Percentiles rank a stretch among this genome's conserved stretches.
These are phyloP conservation scores for Pichia cactophila DNA, from an alignment of 1,139 yeast species.

Conservation along the genomic window DNA sequence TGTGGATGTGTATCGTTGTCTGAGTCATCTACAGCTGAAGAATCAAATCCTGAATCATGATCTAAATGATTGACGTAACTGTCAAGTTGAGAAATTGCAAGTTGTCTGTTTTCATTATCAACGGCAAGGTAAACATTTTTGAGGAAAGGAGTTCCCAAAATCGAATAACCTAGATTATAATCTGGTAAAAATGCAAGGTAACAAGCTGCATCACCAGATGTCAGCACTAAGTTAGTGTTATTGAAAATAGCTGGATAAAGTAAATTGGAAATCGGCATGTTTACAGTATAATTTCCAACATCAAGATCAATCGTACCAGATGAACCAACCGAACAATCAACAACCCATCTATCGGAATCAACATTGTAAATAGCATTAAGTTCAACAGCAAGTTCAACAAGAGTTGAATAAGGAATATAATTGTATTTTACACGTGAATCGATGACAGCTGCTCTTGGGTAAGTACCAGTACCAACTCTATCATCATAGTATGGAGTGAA, in stretches of 20 bases:
- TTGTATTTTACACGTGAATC: slow-evolving; percentile 51
- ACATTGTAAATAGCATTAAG: slow-evolving; percentile 59
- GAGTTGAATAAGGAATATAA: slow-evolving; percentile 50
- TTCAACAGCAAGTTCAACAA: slow-evolving; percentile 66
- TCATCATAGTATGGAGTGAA: slow-evolving; percentile 29
- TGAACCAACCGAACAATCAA: slow-evolving; percentile 48
- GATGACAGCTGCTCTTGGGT: slow-evolving; percentile 48
- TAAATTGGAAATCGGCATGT: slow-evolving; percentile 47
- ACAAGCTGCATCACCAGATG: slow-evolving; percentile 56
- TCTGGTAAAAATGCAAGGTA: slow-evolving; percentile 48
- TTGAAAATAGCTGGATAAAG: slow-evolving; percentile 35
- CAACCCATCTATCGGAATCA: slow-evolving; percentile 53
- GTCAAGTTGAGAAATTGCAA: slow-evolving; percentile 47
- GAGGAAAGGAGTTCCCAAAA: slow-evolving; percentile 59
- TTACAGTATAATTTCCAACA: slow-evolving; percentile 46
- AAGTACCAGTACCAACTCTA: slow-evolving; percentile 15
- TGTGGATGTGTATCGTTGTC: neutral
- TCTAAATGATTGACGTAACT: slow-evolving; percentile 19
- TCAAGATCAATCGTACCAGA: slow-evolving; percentile 49
- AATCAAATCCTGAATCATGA: neutral
- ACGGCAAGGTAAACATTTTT: slow-evolving; percentile 54
- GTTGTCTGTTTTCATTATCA: slow-evolving; percentile 50
- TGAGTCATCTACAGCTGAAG: neutral
- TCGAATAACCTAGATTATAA: slow-evolving; percentile 41
- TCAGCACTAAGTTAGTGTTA: slow-evolving; percentile 36